Evolutionary conservation across 2,329 filamentous ascomycete genomes (phyloP).

Genomic region (Fusarium longipes): DNA sequence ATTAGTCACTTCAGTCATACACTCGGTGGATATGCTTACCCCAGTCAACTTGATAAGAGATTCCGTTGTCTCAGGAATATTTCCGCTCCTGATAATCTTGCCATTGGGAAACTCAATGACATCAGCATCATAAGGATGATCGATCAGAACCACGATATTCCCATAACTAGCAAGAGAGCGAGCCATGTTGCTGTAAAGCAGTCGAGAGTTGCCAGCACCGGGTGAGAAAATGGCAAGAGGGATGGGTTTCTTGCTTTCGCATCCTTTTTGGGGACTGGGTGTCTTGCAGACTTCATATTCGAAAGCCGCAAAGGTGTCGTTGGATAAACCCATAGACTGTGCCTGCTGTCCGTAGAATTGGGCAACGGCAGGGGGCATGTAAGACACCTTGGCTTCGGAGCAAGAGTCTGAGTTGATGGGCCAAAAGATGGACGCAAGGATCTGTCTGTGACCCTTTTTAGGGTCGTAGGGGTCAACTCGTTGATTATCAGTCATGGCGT

Average conservation of each 20-base stretch:
- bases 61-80: slow-evolving; percentile 19
- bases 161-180: slow-evolving; percentile 60
- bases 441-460: slow-evolving; percentile 38
- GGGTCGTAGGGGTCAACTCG: slow-evolving; percentile 50
- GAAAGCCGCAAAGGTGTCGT: slow-evolving; percentile 46
- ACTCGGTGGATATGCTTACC: background rate
- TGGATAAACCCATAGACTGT: slow-evolving; percentile 46
- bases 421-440: slow-evolving; percentile 50
- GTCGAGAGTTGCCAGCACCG: slow-evolving; percentile 56
- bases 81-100: slow-evolving; percentile 34
- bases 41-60: slow-evolving; percentile 34
- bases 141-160: slow-evolving; percentile 59
- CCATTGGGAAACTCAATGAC: slow-evolving; percentile 61
- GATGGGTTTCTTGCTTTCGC: slow-evolving; percentile 41
- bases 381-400: slow-evolving; percentile 34
- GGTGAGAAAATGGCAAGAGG: slow-evolving; percentile 55
- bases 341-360: slow-evolving; percentile 46
- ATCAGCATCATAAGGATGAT: slow-evolving; percentile 60
- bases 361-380: slow-evolving; percentile 52
- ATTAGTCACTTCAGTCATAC: background rate
- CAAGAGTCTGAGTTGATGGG: slow-evolving; percentile 46
- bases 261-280: rapidly evolving
- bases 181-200: slow-evolving; percentile 58
- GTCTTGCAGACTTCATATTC: slow-evolving; percentile 43
- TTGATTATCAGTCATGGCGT: slow-evolving; percentile 46